Conservation (phyloP, 208 protist genomes). For the Zelonia costaricensis region DNA sequence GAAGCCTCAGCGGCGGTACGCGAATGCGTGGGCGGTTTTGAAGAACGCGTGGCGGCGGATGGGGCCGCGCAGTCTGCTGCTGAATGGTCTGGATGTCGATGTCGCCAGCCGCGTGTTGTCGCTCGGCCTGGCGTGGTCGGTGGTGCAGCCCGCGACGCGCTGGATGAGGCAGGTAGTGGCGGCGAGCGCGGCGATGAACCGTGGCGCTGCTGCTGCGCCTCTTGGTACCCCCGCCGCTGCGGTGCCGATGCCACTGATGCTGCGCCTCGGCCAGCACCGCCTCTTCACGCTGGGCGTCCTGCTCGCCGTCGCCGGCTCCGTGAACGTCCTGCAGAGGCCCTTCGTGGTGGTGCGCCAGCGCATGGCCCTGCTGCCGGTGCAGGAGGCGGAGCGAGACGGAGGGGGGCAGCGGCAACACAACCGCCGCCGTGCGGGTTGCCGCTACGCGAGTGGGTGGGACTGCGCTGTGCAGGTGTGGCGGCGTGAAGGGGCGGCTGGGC, state of each 20-base stretch:
- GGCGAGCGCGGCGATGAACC: not conserved
- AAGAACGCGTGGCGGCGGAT: not conserved
- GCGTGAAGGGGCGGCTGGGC: conserved; percentile 13
- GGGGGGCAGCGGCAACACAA: not conserved
- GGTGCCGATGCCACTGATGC: not conserved
- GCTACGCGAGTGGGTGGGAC: conserved; percentile 29
- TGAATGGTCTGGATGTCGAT: conserved; percentile 42
- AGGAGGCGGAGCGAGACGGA: not conserved
- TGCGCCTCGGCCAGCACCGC: conserved; percentile 15
- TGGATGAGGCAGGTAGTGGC: conserved; percentile 19
- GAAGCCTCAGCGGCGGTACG: conserved; percentile 17
- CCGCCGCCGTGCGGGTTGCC: conserved; percentile 10
- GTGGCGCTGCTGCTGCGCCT: too few species aligned
- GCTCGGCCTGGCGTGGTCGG: conserved; percentile 21
- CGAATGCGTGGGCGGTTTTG: conserved; percentile 5
- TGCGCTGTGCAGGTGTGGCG: conserved; percentile 20
- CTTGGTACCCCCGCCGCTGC: not conserved
- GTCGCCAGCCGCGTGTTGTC: conserved; percentile 25
- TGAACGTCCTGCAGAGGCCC: conserved; percentile 37
- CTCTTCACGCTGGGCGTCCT: conserved; percentile 21
- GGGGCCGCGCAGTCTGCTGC: conserved; percentile 22
- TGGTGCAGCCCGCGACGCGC: conserved; percentile 24
- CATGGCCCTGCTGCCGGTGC: conserved; percentile 32
- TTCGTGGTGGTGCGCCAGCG: conserved; percentile 42
- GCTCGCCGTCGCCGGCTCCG: conserved; percentile 14